These are phyloP conservation scores for Sclerotinia trifoliorum DNA, from an alignment of 2,329 filamentous ascomycete species.

Conservation along the genomic window DNA sequence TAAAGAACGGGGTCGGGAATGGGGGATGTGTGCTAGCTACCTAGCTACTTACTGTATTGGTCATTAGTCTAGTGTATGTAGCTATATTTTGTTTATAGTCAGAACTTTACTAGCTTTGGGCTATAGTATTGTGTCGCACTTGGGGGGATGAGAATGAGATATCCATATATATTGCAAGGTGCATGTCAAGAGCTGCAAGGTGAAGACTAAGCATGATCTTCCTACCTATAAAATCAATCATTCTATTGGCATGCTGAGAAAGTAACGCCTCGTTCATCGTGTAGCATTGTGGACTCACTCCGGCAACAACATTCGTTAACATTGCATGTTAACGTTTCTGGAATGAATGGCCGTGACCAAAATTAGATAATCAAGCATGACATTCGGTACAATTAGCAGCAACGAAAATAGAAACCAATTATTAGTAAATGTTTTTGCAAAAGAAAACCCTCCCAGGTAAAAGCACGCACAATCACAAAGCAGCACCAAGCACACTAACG, in stretches of 20 bases:
- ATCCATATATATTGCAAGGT: neutral
- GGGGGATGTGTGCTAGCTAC: no score
- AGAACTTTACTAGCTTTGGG: no score
- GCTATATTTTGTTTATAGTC: no score
- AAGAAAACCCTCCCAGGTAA: no score
- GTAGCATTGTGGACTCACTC: neutral
- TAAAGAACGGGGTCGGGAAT: no score
- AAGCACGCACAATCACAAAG: neutral
- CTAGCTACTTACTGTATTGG: no score
- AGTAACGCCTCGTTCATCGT: neutral
- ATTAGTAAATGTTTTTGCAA: no score
- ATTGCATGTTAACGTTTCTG: neutral
- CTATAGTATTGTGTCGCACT: no score
- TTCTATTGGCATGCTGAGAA: neutral
- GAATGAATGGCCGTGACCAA: constrained; percentile 1
- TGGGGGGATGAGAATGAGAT: neutral
- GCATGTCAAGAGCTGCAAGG: neutral
- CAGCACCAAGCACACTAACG: neutral
- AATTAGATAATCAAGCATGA: constrained; percentile 23
- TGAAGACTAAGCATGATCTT: constrained; percentile 12
- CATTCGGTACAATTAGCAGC: no score
- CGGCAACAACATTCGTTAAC: neutral
- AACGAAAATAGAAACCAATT: neutral
- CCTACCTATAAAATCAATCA: neutral
- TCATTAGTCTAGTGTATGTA: no score